phyloP scores from a whole-genome alignment of 108 stramenopile genomes.

The Cyclotella baltica region DNA sequence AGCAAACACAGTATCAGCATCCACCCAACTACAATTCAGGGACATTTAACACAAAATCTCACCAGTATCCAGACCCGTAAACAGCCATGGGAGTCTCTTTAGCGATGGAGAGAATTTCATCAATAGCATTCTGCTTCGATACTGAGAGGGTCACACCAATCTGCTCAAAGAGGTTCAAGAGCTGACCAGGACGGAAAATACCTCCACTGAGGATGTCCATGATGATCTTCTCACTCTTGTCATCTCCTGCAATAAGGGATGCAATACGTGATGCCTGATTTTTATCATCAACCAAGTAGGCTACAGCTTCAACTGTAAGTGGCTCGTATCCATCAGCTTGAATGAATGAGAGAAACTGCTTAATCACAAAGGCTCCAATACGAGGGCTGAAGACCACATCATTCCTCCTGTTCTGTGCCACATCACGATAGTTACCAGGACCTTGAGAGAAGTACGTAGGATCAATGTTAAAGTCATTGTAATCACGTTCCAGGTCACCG shows the following conservation, averaged over 20 bases:
- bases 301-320: slow-evolving; percentile 91
- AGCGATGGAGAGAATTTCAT: slow-evolving; percentile 72
- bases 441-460: slow-evolving; percentile 93
- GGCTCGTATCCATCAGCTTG: slow-evolving; percentile 98
- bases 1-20: no score
- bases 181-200: slow-evolving; percentile 93
- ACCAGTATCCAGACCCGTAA: slow-evolving; percentile 90
- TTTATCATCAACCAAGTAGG: slow-evolving; percentile 70
- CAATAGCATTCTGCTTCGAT: slow-evolving; percentile 68
- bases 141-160: slow-evolving; percentile 70
- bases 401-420: slow-evolving; percentile 95
- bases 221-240: slow-evolving; percentile 66
- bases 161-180: slow-evolving; percentile 82
- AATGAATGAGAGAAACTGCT: slow-evolving; percentile 90
- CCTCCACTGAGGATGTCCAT: slow-evolving; percentile 74
- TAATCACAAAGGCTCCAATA: slow-evolving; percentile 88
- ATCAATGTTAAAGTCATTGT: slow-evolving; percentile 95
- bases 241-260: slow-evolving; percentile 59
- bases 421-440: slow-evolving; percentile 96
- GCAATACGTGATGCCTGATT: slow-evolving; percentile 72
- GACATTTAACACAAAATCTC: no score
- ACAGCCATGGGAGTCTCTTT: slow-evolving; percentile 82
- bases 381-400: slow-evolving; percentile 92
- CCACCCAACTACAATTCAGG: no score
- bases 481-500: slow-evolving; percentile 98